phyloP scores from a whole-genome alignment of 306 rosid species.

The Betula pendula region DNA sequence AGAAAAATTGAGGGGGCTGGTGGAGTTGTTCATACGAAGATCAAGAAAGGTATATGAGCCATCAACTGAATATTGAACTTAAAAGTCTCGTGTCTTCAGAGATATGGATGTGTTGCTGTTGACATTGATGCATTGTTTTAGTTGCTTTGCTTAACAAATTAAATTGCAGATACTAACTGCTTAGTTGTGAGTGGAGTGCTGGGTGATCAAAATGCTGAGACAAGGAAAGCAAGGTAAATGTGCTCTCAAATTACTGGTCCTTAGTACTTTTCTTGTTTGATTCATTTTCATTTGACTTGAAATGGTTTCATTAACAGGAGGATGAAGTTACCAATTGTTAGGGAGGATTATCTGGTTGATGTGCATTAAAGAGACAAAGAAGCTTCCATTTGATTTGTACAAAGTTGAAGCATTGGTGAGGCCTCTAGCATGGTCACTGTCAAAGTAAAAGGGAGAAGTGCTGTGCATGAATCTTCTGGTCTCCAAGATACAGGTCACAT shows the following conservation, averaged over 20 bases:
- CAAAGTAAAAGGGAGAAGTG: conserved; percentile 91
- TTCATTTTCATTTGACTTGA: conserved; percentile 24
- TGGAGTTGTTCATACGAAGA: conserved; percentile 74
- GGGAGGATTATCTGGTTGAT: conserved; percentile 86
- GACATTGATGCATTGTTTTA: not conserved
- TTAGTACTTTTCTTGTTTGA: conserved; percentile 19
- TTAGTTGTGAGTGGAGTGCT: conserved; percentile 70
- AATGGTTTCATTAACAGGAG: conserved; percentile 54
- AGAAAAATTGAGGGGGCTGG: conserved; percentile 59
- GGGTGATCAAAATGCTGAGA: conserved; percentile 63
- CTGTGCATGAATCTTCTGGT: conserved; percentile 89
- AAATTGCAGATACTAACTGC: conserved; percentile 79
- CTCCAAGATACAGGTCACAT: conserved; percentile 89
- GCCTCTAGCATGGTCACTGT: conserved; percentile 84
- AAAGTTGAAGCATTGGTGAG: conserved; percentile 72
- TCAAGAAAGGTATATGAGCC: conserved; percentile 66
- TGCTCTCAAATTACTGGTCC: conserved; percentile 27
- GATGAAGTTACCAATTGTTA: conserved; percentile 83
- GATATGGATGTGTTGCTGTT: conserved; percentile 8
- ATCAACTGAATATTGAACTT: conserved; percentile 21
- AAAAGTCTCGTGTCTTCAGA: conserved; percentile 11
- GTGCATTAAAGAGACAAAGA: conserved; percentile 72
- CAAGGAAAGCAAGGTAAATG: conserved; percentile 75
- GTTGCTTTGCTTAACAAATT: conserved; percentile 26
- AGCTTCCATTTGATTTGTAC: conserved; percentile 75